Conservation (phyloP, 2,329 filamentous ascomycete species). For the Xylaria sp. region DNA sequence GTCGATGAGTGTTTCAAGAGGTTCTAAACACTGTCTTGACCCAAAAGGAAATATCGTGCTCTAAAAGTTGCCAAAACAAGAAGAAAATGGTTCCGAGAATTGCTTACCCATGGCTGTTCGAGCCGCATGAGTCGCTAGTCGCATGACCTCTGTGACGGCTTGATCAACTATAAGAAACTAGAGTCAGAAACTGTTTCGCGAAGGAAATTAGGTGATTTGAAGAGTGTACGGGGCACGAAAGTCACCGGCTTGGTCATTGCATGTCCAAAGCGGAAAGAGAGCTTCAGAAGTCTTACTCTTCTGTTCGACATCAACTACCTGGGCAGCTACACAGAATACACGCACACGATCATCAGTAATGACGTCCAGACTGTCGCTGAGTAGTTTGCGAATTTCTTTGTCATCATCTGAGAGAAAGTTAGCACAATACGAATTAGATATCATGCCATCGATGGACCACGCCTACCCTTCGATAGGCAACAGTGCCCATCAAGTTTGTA, state of each 20-base stretch:
- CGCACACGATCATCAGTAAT: constrained; percentile 33
- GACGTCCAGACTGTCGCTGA: constrained; percentile 23
- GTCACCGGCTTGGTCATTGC: no score
- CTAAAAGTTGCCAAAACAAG: no score
- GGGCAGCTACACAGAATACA: constrained; percentile 34
- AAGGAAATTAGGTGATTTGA: no score
- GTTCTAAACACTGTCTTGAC: no score
- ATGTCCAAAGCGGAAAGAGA: no score
- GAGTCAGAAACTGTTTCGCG: no score
- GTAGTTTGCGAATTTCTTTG: constrained; percentile 18
- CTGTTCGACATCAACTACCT: constrained; percentile 34
- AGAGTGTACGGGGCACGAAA: no score
- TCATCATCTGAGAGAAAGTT: constrained; percentile 13
- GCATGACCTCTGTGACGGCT: constrained; percentile 34
- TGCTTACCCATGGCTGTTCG: constrained; percentile 26
- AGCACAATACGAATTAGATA: not conserved
- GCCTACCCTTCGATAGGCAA: constrained; percentile 29
- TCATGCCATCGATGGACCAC: not conserved
- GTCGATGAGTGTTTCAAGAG: no score
- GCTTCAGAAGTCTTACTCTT: constrained; percentile 9
- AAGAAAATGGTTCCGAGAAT: no score
- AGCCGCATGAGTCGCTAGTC: constrained; percentile 26
- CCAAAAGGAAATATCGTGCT: no score
- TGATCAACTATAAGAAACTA: constrained; percentile 18
- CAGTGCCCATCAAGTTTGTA: constrained; percentile 31